Evolutionary conservation across 2,329 filamentous ascomycete species (phyloP), one percentile per base, ranked within the genome.

Genomic region (Phaeomoniella chlamydospora): DNA sequence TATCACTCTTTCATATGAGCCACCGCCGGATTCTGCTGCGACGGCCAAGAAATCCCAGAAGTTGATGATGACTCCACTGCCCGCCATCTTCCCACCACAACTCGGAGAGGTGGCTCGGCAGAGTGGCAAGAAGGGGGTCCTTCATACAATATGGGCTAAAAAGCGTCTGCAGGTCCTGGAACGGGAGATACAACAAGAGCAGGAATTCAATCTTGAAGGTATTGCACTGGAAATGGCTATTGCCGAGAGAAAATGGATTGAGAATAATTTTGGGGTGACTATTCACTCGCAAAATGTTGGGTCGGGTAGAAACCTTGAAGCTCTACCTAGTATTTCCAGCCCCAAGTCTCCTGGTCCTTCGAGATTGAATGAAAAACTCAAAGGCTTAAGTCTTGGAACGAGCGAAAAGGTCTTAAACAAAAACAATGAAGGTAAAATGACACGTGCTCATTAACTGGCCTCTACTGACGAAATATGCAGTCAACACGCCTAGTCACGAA

Each of bases 71-170:
- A 87, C 87, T 50, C 83, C 85, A 1, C 64, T 93, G 35, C 86
- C 86, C 0, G 86, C 86, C 18, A 88, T 94, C 45, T 94, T 88
- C 50, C 78, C 83, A 1, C 74, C 79, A 0, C 78, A 80, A 40
- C 64, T 93, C 15, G 79, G 80, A 2, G 69, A 71, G 3, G 78
- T 73, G 15, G 72, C 73, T 10, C 67, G 72, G 15, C 65, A 75
- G 13, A 72, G 76, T 0, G 82, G 83, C 4, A 77, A 77, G 48
- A 80, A 83, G 43, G 86, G 86, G 2, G 83, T 93, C 2, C 59
- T 94, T 40, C 87, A 93, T 52, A 93, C 84, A 2, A 75, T 88
- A 39, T 94, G 87, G 85, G 87, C 83, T 13, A 86, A 86, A 64
- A 79, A 82, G 55, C 68, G 86, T 30, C 61, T 94, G 15, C 73